phyloP scores from a whole-genome alignment of 2,329 filamentous ascomycete species.

The Chrysoporthe cubensis region DNA sequence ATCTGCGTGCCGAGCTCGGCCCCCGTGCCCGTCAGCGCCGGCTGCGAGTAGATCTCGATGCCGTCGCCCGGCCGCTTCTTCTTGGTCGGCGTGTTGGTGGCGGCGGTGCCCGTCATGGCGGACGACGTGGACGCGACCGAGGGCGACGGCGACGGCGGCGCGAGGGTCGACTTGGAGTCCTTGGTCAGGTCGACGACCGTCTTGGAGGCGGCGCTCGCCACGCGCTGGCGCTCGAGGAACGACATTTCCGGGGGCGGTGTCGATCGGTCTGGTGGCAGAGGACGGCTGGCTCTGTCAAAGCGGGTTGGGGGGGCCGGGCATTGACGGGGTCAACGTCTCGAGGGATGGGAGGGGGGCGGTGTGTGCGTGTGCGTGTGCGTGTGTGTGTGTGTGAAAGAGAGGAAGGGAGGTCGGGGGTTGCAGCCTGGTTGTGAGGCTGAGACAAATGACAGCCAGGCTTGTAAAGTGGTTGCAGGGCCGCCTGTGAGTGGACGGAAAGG shows the following conservation, averaged over 20 bases:
- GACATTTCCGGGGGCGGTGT: slow-evolving; percentile 50
- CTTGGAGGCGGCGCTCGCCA: slow-evolving; percentile 66
- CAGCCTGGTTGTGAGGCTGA: slow-evolving; percentile 19
- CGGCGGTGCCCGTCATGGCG: slow-evolving; percentile 55
- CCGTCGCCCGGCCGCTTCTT: slow-evolving; percentile 55
- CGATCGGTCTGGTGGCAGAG: slow-evolving; percentile 15
- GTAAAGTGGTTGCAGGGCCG: slow-evolving; percentile 18
- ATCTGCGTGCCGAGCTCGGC: slow-evolving; percentile 85
- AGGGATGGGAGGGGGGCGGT: slow-evolving; percentile 1
- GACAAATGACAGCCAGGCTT: slow-evolving; percentile 18
- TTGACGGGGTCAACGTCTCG: slow-evolving; percentile 19
- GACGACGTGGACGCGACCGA: slow-evolving; percentile 56
- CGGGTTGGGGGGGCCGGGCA: slow-evolving; percentile 9
- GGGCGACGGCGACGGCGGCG: slow-evolving; percentile 66
- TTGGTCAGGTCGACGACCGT: slow-evolving; percentile 56
- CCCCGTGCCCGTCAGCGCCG: slow-evolving; percentile 74
- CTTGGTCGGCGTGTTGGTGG: slow-evolving; percentile 63
- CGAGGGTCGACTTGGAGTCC: slow-evolving; percentile 52
- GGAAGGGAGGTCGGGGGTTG: not conserved
- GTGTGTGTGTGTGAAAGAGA: not conserved
- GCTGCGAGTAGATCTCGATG: slow-evolving; percentile 73
- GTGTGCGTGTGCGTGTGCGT: not conserved
- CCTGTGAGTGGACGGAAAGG: slow-evolving; percentile 7
- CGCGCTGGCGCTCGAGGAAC: slow-evolving; percentile 68
- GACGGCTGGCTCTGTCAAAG: slow-evolving; percentile 11